Evolutionary conservation across 768 basidiomycete genomes (phyloP).

Genomic region (Lenzites betulinus): DNA sequence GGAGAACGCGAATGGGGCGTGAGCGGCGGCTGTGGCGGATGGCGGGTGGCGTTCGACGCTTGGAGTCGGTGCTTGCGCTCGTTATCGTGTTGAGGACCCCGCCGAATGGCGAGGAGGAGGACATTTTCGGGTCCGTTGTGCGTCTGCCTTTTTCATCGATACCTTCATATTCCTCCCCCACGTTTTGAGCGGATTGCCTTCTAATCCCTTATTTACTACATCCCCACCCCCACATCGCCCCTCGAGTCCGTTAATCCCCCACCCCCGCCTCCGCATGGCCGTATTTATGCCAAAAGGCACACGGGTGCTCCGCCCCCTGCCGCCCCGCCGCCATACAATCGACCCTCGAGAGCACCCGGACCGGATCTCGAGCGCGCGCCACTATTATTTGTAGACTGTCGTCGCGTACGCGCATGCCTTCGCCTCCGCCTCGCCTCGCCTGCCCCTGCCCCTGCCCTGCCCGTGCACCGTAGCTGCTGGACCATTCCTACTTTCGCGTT

Average conservation of each 20-base stretch:
- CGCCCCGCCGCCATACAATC: background rate
- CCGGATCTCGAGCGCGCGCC: background rate
- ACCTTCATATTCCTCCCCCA: constrained; percentile 1
- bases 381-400: background rate
- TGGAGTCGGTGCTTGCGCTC: background rate
- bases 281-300: constrained; percentile 22
- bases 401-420: background rate
- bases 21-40: background rate
- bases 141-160: background rate
- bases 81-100: background rate
- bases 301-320: constrained; percentile 1
- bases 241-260: background rate
- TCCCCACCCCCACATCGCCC: background rate
- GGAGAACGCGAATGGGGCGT: constrained; percentile 31
- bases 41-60: background rate
- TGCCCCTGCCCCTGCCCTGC: background rate
- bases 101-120: constrained; percentile 1
- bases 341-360: background rate
- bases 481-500: background rate
- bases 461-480: background rate
- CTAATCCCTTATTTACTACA: background rate
- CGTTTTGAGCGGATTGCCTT: background rate
- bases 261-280: constrained; percentile 8
- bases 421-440: background rate
- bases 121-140: background rate